Conservation (phyloP, 1,284 basidiomycete species). For the Ustilago esculenta region DNA sequence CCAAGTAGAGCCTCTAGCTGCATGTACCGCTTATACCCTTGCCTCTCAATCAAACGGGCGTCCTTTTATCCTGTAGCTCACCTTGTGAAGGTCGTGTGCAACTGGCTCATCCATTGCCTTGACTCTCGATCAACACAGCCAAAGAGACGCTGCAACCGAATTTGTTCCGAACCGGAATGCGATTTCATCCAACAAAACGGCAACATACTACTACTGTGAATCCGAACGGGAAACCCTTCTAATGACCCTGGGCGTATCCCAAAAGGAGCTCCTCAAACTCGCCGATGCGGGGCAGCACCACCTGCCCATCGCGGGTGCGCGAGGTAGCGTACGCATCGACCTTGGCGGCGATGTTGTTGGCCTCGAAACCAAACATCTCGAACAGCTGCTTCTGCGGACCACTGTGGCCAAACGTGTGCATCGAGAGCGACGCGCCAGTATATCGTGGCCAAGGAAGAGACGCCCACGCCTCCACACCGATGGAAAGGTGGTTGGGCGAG, state of each 20-base stretch:
- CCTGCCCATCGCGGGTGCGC: not conserved
- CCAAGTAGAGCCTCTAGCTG: too few species aligned
- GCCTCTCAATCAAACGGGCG: too few species aligned
- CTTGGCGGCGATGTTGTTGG: conserved; percentile 77
- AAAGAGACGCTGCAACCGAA: too few species aligned
- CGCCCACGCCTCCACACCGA: conserved; percentile 83
- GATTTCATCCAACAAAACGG: too few species aligned
- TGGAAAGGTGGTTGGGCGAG: conserved; percentile 83
- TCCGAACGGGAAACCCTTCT: not conserved
- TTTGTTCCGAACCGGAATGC: too few species aligned
- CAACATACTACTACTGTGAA: too few species aligned
- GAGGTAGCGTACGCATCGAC: conserved; percentile 73
- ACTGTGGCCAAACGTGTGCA: conserved; percentile 74
- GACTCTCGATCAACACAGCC: too few species aligned
- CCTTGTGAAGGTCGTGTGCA: too few species aligned
- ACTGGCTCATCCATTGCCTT: too few species aligned
- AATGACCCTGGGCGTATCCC: conserved; percentile 12
- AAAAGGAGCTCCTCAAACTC: conserved; percentile 17
- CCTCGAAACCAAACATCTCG: conserved; percentile 65
- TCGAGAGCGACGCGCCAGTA: conserved; percentile 48
- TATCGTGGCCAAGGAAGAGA: conserved; percentile 58
- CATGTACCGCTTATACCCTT: too few species aligned
- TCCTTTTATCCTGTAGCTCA: too few species aligned
- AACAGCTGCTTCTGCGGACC: conserved; percentile 89
- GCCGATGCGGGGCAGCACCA: conserved; percentile 7